phyloP scores from a whole-genome alignment of 768 basidiomycete species.

The Mycena olivaceomarginata region DNA sequence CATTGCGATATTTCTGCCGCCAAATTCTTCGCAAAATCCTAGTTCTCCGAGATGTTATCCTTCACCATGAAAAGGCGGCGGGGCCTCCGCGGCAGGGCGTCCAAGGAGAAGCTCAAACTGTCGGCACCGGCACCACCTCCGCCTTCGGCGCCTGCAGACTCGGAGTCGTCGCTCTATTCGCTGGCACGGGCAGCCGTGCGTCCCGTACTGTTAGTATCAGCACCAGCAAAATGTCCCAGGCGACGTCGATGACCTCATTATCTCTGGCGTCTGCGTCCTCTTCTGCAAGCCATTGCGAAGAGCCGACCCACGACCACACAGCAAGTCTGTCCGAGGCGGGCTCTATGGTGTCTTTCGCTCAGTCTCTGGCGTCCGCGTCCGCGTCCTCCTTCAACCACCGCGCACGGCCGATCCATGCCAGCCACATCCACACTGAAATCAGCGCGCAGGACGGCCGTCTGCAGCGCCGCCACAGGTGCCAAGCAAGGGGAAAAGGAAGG shows the following conservation, averaged over 20 bases:
- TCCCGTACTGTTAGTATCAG: neutral
- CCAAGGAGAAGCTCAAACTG: slow-evolving; percentile 10
- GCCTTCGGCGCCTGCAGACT: neutral
- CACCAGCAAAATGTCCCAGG: slow-evolving; percentile 8
- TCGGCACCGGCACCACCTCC: neutral
- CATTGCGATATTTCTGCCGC: no score
- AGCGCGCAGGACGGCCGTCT: neutral
- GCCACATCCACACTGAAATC: neutral
- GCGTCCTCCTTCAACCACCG: no score
- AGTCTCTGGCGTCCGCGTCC: no score
- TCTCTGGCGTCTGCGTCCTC: neutral
- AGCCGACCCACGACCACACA: neutral
- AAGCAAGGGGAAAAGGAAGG: no score
- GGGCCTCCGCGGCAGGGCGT: slow-evolving; percentile 33
- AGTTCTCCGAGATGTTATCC: slow-evolving; percentile 6
- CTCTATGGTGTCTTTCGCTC: no score
- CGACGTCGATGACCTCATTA: slow-evolving; percentile 30
- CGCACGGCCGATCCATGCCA: no score
- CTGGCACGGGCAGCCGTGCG: neutral
- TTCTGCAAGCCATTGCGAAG: neutral
- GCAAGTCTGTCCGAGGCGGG: no score
- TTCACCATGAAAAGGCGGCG: slow-evolving; percentile 24
- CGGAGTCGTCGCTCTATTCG: slow-evolving; percentile 1
- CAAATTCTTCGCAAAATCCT: neutral
- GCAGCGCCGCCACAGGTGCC: neutral